A percentile compares a stretch with the other conserved stretches of the same genome.
phyloP scores from a whole-genome alignment of 2,329 filamentous ascomycete genomes.

The Claviceps capensis region DNA sequence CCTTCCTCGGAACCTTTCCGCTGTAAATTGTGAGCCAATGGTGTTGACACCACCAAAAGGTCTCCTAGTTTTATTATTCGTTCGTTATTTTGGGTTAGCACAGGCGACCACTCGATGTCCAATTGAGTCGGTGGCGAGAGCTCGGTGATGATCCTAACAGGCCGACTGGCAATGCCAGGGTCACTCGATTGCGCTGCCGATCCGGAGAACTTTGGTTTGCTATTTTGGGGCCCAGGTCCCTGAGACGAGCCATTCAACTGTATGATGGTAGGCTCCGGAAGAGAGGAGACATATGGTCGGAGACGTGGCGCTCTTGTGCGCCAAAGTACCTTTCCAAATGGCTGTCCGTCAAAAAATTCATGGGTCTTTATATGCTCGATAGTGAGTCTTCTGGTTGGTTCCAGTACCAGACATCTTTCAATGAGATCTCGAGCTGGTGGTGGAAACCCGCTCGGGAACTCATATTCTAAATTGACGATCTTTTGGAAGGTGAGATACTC shows the following conservation, averaged over 20 bases:
- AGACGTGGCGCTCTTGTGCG: slow-evolving; percentile 77
- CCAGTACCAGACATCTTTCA: slow-evolving; percentile 78
- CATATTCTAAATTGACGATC: slow-evolving; percentile 87
- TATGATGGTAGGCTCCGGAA: slow-evolving; percentile 60
- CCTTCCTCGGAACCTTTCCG: slow-evolving; percentile 57
- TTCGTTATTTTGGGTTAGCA: slow-evolving; percentile 81
- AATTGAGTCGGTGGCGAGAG: slow-evolving; percentile 91
- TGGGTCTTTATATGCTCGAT: slow-evolving; percentile 97
- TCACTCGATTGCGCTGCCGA: slow-evolving; percentile 20
- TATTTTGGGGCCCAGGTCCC: slow-evolving; percentile 11
- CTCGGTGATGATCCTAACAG: slow-evolving; percentile 80
- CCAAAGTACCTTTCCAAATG: slow-evolving; percentile 78
- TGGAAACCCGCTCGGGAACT: slow-evolving; percentile 83
- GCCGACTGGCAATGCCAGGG: slow-evolving; percentile 39
- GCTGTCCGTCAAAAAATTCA: slow-evolving; percentile 80
- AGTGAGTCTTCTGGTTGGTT: slow-evolving; percentile 69
- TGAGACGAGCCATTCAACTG: slow-evolving; percentile 49
- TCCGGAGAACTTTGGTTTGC: slow-evolving; percentile 16
- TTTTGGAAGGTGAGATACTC: slow-evolving; percentile 98
- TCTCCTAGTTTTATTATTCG: slow-evolving; percentile 91
- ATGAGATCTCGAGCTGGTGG: slow-evolving; percentile 75
- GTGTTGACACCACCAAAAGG: slow-evolving; percentile 67
- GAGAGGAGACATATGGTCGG: slow-evolving; percentile 66
- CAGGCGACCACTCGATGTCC: slow-evolving; percentile 97
- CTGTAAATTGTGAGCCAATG: slow-evolving; percentile 60